phyloP scores from a whole-genome alignment of 768 basidiomycete genomes.

The Pholiota molesta region DNA sequence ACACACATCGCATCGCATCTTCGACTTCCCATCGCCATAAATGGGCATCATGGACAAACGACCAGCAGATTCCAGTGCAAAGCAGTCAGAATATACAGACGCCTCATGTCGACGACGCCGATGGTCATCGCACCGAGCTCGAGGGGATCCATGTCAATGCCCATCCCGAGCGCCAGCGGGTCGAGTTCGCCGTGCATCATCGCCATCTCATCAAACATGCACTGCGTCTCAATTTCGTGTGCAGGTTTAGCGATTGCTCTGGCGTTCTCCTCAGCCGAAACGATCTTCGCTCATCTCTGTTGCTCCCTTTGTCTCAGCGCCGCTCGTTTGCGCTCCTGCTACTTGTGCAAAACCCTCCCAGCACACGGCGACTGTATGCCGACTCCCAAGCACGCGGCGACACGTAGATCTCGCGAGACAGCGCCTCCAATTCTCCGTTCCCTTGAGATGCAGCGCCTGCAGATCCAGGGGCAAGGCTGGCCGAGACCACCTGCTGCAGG shows the following conservation, averaged over 20 bases:
- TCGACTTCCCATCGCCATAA: not conserved
- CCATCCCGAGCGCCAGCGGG: constrained; percentile 3
- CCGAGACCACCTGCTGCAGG: constrained; percentile 90
- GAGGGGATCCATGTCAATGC: constrained; percentile 16
- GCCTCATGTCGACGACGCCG: constrained; percentile 11
- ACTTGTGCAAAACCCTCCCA: constrained; percentile 11
- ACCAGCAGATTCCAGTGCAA: not conserved
- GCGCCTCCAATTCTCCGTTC: constrained; percentile 55
- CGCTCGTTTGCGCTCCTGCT: constrained; percentile 10
- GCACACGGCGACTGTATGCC: constrained; percentile 22
- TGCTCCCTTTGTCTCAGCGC: too few species aligned
- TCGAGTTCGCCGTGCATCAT: constrained; percentile 3
- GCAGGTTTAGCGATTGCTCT: constrained; percentile 33
- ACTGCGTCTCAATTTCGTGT: constrained; percentile 62
- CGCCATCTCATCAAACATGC: constrained; percentile 47
- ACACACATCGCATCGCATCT: constrained; percentile 3
- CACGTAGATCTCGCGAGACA: constrained; percentile 71
- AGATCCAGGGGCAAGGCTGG: constrained; percentile 22
- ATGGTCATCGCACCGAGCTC: constrained; percentile 7
- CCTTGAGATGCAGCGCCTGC: constrained; percentile 26
- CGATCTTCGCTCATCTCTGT: too few species aligned
- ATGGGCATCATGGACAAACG: not conserved
- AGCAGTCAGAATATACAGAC: constrained; percentile 5
- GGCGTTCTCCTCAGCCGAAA: constrained; percentile 21
- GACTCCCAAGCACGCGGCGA: constrained; percentile 43